Evolutionary conservation across 495 filamentous ascomycete species (phyloP), one percentile per base, ranked within the genome.

Genomic region (Xylaria castorea): DNA sequence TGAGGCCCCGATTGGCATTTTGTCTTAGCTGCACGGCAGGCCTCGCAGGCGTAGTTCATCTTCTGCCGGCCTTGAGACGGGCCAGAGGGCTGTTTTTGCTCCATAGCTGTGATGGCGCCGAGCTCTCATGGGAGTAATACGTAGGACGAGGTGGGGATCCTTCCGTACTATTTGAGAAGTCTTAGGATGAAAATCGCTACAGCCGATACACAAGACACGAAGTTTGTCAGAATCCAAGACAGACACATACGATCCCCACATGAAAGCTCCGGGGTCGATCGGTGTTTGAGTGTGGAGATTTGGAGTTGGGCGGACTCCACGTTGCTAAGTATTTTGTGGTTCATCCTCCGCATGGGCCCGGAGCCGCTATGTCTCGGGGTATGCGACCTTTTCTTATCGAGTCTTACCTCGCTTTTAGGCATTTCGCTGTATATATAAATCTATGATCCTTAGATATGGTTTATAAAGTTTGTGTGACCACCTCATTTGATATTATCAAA

Each of bases 21-120:
- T 3, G 85, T 74, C 74, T 86, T 86, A 44, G 83, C 82, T 20
- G 74, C 78, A 58, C 84, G 76, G 71, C 84, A 86, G 1, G 84
- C 83, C 71, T 85, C 84, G 44, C 84, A 86, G 32, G 84, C 84
- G 70, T 83, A 82, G 44, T 78, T 78, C 64, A 84, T 78, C 66
- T 83, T 78, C 50, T 66, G 71, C 42, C 74, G 38, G 40, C 53
- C 48, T 2, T 72, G 71, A 20, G 62, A 51, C 40, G 58, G 36
- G 66, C 34, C 36, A 32, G 66, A 55, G 30, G 66, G 27, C 20
- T n/a, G 38, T 34, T 60, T 72, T 32, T 34, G 70, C 40, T 72
- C 70, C 70, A 72, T 67, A 11, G 30, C 25, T 71, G 6, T 1
- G 20, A 48, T 32, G 32, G 22, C 7, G 14, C 18, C 34, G 7